Evolutionary conservation across 306 rosid species (phyloP).

Genomic region (Malus sieversii): DNA sequence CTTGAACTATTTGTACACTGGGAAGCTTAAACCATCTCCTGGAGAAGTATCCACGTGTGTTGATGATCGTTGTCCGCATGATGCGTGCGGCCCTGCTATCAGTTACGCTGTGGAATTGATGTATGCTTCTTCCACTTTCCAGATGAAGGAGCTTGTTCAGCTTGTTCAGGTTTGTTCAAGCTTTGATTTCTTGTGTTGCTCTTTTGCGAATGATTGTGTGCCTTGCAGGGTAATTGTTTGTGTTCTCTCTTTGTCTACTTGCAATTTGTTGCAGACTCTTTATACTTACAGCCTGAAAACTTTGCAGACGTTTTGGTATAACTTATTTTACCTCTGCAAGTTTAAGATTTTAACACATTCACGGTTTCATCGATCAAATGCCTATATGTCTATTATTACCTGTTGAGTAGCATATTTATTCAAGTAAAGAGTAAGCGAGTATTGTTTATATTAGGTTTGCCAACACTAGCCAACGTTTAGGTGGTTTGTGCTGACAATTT

Average conservation of each 20-base stretch:
- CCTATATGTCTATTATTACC: background rate
- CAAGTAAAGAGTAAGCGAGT: background rate
- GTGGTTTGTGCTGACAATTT: constrained; percentile 3
- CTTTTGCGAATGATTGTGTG: background rate
- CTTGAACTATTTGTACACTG: constrained; percentile 80
- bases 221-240: background rate
- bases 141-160: constrained; percentile 74
- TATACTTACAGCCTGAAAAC: background rate
- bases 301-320: background rate
- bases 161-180: constrained; percentile 62
- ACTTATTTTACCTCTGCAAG: background rate
- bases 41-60: constrained; percentile 73
- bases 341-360: too few relatives aligned
- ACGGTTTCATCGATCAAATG: too few relatives aligned
- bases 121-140: constrained; percentile 81
- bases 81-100: constrained; percentile 81
- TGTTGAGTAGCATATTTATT: background rate
- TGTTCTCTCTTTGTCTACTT: too few relatives aligned
- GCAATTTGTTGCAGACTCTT: too few relatives aligned
- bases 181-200: constrained; percentile 1
- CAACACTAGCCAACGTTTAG: background rate
- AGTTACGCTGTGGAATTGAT: constrained; percentile 72
- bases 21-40: constrained; percentile 68
- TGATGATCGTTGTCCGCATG: constrained; percentile 66
- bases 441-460: background rate